phyloP scores from a whole-genome alignment of 371 early-diverging fungal genomes.

The Syncephalastrum monosporum region DNA sequence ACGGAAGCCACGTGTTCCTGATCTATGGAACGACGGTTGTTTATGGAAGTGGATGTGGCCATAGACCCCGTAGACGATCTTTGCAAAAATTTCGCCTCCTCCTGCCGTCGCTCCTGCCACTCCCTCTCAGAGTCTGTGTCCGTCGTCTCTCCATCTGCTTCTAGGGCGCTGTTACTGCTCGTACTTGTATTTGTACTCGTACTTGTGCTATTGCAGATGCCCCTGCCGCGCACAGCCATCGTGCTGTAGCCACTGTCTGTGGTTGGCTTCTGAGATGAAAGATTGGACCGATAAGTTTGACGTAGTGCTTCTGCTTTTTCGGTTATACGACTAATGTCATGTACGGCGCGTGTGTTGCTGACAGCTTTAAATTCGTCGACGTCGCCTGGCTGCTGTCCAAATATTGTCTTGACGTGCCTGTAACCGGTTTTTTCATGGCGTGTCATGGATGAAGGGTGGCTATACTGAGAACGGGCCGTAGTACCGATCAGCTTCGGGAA shows the following conservation, averaged over 20 bases:
- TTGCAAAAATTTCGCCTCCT: no score
- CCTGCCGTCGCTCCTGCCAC: background rate
- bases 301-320: slow-evolving; percentile 16
- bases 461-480: background rate
- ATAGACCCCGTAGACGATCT: no score
- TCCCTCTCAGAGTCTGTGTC: background rate
- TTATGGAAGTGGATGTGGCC: no score
- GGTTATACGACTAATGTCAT: slow-evolving; percentile 6
- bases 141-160: background rate
- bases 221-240: slow-evolving; percentile 8
- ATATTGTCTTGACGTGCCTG: slow-evolving; percentile 14
- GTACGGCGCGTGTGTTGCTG: background rate
- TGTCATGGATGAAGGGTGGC: slow-evolving; percentile 5
- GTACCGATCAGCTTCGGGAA: background rate
- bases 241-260: slow-evolving; percentile 26
- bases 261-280: slow-evolving; percentile 10
- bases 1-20: no score
- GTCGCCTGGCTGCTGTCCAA: slow-evolving; percentile 11
- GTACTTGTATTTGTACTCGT: background rate
- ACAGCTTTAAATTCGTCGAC: background rate
- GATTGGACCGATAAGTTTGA: slow-evolving; percentile 13
- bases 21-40: no score
- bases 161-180: slow-evolving; percentile 2
- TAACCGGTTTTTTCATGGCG: slow-evolving; percentile 8
- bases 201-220: background rate